Percentiles rank a stretch among this genome's conserved stretches.
Evolutionary conservation across 208 protist genomes (phyloP).

Genomic region (Strigomonas culicis): DNA sequence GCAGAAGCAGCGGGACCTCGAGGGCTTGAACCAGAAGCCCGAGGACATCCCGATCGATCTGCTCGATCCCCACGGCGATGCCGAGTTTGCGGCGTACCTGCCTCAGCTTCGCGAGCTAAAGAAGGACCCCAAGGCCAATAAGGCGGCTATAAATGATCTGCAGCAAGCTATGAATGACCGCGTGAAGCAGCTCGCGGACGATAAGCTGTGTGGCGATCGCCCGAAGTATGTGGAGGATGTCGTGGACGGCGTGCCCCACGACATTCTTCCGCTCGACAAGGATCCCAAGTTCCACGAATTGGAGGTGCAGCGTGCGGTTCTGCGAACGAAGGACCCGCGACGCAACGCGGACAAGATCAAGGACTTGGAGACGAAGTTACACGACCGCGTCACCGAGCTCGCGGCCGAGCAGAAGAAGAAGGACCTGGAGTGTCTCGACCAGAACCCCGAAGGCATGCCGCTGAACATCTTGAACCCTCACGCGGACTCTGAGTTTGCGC

Average conservation of each 20-base stretch:
- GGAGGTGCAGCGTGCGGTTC: constrained; percentile 41
- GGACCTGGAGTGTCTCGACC: constrained; percentile 35
- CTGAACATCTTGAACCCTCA: constrained; percentile 37
- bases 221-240: constrained; percentile 39
- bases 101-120: constrained; percentile 48
- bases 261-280: constrained; percentile 35
- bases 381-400: constrained; percentile 48
- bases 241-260: constrained; percentile 44
- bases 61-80: constrained; percentile 53
- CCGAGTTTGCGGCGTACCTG: constrained; percentile 39
- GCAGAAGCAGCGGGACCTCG: constrained; percentile 51
- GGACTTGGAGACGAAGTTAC: constrained; percentile 55
- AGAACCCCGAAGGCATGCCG: constrained; percentile 44
- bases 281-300: constrained; percentile 49
- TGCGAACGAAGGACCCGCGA: constrained; percentile 31
- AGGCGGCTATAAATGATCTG: constrained; percentile 31
- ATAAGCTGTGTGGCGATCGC: constrained; percentile 36
- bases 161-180: constrained; percentile 60
- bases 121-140: constrained; percentile 29
- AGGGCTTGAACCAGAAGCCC: constrained; percentile 46
- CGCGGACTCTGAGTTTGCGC: constrained; percentile 35
- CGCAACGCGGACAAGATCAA: constrained; percentile 44
- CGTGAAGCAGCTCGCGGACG: constrained; percentile 37
- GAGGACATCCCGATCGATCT: constrained; percentile 52
- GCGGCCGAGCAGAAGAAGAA: constrained; percentile 27